A percentile compares a stretch with the other conserved stretches of the same genome.
These are phyloP conservation scores for Capsella bursapastoris DNA, from an alignment of 345 rosid species.

Conservation along the genomic window DNA sequence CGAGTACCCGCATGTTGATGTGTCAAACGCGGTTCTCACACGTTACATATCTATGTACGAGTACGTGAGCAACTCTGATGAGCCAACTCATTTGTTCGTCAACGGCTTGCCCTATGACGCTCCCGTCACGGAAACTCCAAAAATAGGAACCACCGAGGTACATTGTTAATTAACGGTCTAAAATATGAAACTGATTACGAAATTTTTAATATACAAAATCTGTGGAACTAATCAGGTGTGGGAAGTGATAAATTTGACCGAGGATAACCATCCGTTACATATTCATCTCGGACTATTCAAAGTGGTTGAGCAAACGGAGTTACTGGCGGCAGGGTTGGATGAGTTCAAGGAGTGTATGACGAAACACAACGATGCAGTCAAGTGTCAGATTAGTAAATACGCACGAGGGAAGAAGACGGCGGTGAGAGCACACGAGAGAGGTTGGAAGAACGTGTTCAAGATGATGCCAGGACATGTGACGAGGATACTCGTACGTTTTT, in stretches of 20 bases:
- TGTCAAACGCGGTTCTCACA: constrained; percentile 50
- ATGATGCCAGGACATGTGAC: constrained; percentile 74
- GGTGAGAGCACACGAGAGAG: constrained; percentile 70
- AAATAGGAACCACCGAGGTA: constrained; percentile 67
- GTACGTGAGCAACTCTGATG: constrained; percentile 59
- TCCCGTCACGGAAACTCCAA: constrained; percentile 72
- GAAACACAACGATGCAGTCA: constrained; percentile 61
- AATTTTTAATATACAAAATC: constrained; percentile 39
- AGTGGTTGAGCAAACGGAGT: constrained; percentile 70
- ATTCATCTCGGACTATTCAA: constrained; percentile 76
- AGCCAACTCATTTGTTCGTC: constrained; percentile 81
- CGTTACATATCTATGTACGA: constrained; percentile 84
- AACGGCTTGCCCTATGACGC: constrained; percentile 71
- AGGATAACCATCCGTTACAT: constrained; percentile 88
- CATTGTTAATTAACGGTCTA: not conserved
- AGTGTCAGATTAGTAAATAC: constrained; percentile 57
- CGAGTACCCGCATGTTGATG: constrained; percentile 52
- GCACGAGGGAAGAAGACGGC: constrained; percentile 59
- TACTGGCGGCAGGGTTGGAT: constrained; percentile 45
- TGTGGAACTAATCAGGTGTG: constrained; percentile 56
- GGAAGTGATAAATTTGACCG: constrained; percentile 90
- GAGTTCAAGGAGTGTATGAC: constrained; percentile 75
- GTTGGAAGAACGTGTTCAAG: constrained; percentile 98
- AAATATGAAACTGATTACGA: no score
- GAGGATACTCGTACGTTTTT: constrained; percentile 61